These are phyloP conservation scores for Corylus americana DNA, from an alignment of 306 rosid genomes.

Conservation along the genomic window DNA sequence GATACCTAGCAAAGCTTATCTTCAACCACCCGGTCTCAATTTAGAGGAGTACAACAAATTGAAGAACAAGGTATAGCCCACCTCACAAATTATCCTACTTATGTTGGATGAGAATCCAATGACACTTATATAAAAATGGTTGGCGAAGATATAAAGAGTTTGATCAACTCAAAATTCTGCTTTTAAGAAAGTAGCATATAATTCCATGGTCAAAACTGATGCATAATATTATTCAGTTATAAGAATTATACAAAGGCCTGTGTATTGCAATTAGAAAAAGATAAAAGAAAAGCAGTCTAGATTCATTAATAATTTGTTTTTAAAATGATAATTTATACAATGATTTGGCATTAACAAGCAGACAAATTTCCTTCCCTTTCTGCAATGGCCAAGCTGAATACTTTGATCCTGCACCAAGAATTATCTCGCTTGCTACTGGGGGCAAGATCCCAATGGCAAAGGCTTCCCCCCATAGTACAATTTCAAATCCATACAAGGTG, in stretches of 20 bases:
- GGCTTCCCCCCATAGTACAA: too few relatives aligned
- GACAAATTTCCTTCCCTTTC: background rate
- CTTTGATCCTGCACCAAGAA: too few relatives aligned
- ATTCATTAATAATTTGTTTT: background rate
- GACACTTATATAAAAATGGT: background rate
- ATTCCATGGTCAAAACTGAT: background rate
- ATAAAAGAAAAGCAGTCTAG: background rate
- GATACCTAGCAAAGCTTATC: too few relatives aligned
- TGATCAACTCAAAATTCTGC: background rate
- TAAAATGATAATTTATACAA: background rate
- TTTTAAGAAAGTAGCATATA: background rate
- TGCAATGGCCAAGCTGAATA: too few relatives aligned
- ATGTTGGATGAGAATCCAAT: background rate
- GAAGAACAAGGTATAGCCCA: too few relatives aligned
- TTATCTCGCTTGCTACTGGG: too few relatives aligned
- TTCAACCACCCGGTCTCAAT: too few relatives aligned
- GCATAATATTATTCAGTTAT: background rate
- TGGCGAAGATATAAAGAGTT: background rate
- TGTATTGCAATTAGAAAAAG: background rate
- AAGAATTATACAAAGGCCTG: too few relatives aligned
- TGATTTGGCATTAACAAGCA: background rate
- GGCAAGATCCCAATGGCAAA: too few relatives aligned
- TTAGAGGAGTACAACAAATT: too few relatives aligned
- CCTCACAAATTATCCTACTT: background rate
- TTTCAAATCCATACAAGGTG: too few relatives aligned